Base-by-base conservation (phyloP, 345 rosid species). In the Sonneratia caseolaris region DNA sequence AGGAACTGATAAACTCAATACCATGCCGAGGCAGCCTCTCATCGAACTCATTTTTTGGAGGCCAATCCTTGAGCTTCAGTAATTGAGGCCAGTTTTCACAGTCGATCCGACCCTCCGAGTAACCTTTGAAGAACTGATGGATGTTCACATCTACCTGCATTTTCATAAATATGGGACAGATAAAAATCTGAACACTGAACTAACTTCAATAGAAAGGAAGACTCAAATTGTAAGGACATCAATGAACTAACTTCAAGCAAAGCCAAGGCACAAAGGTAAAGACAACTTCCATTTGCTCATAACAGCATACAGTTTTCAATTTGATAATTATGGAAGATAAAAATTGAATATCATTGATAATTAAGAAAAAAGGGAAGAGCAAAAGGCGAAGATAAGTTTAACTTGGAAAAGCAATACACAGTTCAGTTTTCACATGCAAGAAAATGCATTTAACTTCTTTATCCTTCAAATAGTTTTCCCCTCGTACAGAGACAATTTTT, bases 61-160 rank as follows among this genome's bases (percentile, higher is more conserved):
- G 93, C 91, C 91, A 89, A 53, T 84, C 91, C 79, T 82, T 85
- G 76, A 89, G 70, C 72, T 89, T 86, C 68, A 86, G 69, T 47
- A 86, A 80, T 68, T 62, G 79, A 14, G 88, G 89, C 91, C 91
- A 82, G 3, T 0, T 10, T 8, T 36, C 0, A 2, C 0, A 0
- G 37, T 79, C 86, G 62, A 19, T 68, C 10, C 59, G 66, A 12
- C 86, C 81, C 3, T 73, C 65, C 22, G 57, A 3, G 70, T 89
- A 89, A 15, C 87, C 85, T 3, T 35, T 61, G 65, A 87, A 85
- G 73, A 87, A 89, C 47, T 80, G 70, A 45, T 75, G 86, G 53
- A 85, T 80, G 71, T 85, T 86, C 56, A 86, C 49, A 48, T 84
- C 82, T n/a, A 76, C 86, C 89, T 89, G 79, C 83, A 76, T 68